Base-by-base conservation (phyloP, 352 stramenopile species). In the Pelagophyceae sp. region DNA sequence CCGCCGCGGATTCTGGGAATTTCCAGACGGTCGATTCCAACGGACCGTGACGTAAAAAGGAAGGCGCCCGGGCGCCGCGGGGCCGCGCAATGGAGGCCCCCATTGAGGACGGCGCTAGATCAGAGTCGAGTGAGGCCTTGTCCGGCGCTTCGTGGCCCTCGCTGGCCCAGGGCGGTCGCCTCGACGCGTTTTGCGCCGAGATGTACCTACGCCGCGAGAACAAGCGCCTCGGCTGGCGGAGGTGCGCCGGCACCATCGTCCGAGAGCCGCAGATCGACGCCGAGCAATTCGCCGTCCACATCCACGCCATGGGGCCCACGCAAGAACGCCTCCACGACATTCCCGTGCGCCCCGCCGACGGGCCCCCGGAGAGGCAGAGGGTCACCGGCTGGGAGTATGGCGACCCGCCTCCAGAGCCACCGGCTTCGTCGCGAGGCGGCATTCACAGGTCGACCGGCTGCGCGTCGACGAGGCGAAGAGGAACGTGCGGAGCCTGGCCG, bases 171-270 rank as follows among this genome's bases (percentile, higher is more conserved):
- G 54, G 25, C 11, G 11, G 11, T 15, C 2, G 27, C 54, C n/a
- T 23, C 61, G 33, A 15, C 15, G 61, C 3, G 3, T 71, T 40
- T 71, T 25, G n/a, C 11, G 61, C 6, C 3, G 61, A 71, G 15
- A 31, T 71, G n/a, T 40, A 38, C 61, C 15, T 40, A 31, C 61
- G 61, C 3, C 61, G 61, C n/a, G 61, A 71, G 5, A 71, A 71
- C 31, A 40, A 37, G 61, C 61, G 61, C 15, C 61, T 71, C 29
- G 61, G 61, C n/a, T 71, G 61, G 61, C 61, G 61, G 29, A 17
- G 31, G 15, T 71, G 61, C 61, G 29, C n/a, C 25, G 61, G 29
- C n/a, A 38, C 45, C 11, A 11, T 54, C 11, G 11, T 35, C 33
- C 29, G 37, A 3, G 11, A 27, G 61, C 61, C n/a, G 3, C n/a